Evolutionary conservation across 2,329 filamentous ascomycete species (phyloP), one percentile per base, ranked within the genome.

Genomic region (Fusarium sp.): DNA sequence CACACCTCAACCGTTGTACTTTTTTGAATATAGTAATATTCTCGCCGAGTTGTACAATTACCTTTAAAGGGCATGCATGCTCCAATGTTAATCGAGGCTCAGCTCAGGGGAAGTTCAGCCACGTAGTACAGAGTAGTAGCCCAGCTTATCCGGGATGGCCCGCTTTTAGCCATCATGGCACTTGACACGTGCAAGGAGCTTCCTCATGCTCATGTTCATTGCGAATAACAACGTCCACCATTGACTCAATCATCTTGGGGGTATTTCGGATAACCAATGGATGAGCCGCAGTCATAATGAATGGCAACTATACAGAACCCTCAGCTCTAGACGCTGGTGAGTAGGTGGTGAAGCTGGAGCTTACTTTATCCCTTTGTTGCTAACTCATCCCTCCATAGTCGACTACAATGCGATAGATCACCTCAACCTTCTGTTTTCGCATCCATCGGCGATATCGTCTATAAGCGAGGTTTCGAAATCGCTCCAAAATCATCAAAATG

Each of bases 401-500:
- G 91, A 97, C 81, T 98, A 98, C 83, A 92, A 98, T 79, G 94
- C 96, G 57, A 91, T 98, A 79, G 88, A 93, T 75, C 94, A 99
- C 81, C 88, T 99, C 60, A 98, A 99, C 83, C 87, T 92, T 68
- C 91, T 99, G 76, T 99, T 99, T 85, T 91, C 94, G 53, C 93
- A 97, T 76, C 92, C 95, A 1, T 93, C 94, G 38, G 91, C 94
- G 66, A 89, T 98, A 66, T 88, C 90, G 43, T 93, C 93, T 57
- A 90, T 97, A 70, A 85, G 87, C 50, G 86, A 88, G 68, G 93
- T 96, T 53, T 93, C 92, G n/a, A 83, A 88, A 57, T 89, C 89
- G 49, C 89, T 99, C 58, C 87, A 88, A 74, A 84, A 83, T 66
- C 92, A 95, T 79, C 92, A 97, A 82, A 85, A 96, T 91, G 92